These are phyloP conservation scores for Penicillium arizonense DNA, from an alignment of 495 filamentous ascomycete genomes.

Conservation along the genomic window DNA sequence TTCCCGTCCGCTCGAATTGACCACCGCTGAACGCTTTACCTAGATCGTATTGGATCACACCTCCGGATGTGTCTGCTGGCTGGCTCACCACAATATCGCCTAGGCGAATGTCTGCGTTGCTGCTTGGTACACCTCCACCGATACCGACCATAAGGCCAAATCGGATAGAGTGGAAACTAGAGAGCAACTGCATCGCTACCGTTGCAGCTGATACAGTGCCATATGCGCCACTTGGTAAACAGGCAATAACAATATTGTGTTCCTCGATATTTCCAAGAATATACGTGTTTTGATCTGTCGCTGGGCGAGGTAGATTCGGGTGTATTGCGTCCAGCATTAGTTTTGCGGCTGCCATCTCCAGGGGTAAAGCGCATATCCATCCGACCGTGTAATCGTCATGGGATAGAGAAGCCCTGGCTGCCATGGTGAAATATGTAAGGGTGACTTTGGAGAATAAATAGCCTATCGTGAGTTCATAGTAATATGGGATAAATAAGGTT, in stretches of 20 bases:
- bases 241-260: background rate
- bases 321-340: conserved; percentile 23
- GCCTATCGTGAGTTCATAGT: no score
- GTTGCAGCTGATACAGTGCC: background rate
- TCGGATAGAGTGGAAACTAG: conserved; percentile 17
- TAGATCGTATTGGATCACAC: conserved; percentile 42
- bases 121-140: conserved; percentile 27
- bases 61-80: conserved; percentile 18
- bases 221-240: background rate
- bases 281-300: background rate
- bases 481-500: no score
- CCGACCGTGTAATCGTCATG: conserved; percentile 43
- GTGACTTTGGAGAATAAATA: no score
- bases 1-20: background rate
- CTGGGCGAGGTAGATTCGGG: background rate
- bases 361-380: conserved; percentile 43
- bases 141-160: conserved; percentile 44
- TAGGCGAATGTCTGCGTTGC: conserved; percentile 30
- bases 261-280: background rate
- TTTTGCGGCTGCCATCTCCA: conserved; percentile 38
- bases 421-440: no score
- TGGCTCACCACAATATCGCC: conserved; percentile 44
- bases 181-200: background rate
- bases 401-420: background rate
- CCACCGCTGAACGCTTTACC: conserved; percentile 22